Percentiles rank a stretch among this genome's conserved stretches.
Evolutionary conservation across 2,329 filamentous ascomycete genomes (phyloP).

Genomic region (Pseudogymnoascus sp.): DNA sequence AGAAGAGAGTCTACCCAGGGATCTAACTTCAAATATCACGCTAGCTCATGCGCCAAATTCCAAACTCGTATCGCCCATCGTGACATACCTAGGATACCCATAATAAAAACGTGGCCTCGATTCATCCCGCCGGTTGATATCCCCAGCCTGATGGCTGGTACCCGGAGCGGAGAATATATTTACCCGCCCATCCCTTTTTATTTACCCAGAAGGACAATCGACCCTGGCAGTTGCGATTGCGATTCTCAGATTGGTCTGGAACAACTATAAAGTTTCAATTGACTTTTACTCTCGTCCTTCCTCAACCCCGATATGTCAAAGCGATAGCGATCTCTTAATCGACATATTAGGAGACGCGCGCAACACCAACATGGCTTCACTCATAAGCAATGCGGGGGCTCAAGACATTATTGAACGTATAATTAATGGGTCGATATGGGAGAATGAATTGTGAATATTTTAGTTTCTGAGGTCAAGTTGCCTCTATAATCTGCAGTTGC

Average conservation of each 20-base stretch:
- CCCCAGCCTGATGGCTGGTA: not conserved
- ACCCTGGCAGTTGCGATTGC: not conserved
- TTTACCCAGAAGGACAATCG: not conserved
- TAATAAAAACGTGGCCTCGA: not conserved
- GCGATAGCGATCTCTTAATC: constrained; percentile 2
- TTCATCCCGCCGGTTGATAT: not conserved
- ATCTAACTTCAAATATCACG: not conserved
- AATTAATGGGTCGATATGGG: not conserved
- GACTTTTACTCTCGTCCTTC: not conserved
- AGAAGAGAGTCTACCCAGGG: not conserved
- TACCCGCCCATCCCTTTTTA: constrained; percentile 6
- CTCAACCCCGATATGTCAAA: not conserved
- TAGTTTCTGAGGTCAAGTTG: not conserved
- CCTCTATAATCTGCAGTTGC: not conserved
- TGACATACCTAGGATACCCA: not conserved
- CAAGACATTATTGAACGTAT: not conserved
- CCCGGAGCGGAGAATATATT: not conserved
- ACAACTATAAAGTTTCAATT: constrained; percentile 7
- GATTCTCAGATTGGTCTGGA: not conserved
- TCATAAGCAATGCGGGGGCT: not conserved
- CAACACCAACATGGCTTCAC: not conserved
- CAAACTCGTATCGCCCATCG: not conserved
- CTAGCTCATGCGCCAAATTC: not conserved
- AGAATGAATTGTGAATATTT: not conserved
- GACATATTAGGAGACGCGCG: not conserved